A percentile compares a stretch with the other conserved stretches of the same genome.
Conservation (phyloP, 306 rosid species). For the Dryas octopetala region DNA sequence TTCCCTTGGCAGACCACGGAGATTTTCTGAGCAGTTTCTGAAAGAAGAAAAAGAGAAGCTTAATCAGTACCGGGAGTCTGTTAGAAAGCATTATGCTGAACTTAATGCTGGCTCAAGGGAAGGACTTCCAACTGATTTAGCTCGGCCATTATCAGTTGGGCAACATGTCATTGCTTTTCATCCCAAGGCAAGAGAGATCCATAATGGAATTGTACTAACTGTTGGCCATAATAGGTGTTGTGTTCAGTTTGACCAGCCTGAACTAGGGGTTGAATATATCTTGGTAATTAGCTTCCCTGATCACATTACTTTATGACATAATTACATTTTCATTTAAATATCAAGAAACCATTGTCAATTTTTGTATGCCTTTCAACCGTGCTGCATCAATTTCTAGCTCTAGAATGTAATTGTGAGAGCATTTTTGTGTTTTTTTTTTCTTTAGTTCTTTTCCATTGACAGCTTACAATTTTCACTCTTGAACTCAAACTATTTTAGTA, state of each 20-base stretch:
- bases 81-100: slow-evolving; percentile 86
- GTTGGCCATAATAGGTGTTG: slow-evolving; percentile 63
- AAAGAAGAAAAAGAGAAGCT: slow-evolving; percentile 84
- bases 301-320: neutral
- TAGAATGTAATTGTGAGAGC: neutral
- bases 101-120: slow-evolving; percentile 74
- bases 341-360: neutral
- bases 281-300: slow-evolving; percentile 51
- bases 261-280: slow-evolving; percentile 82
- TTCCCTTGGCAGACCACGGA: slow-evolving; percentile 92
- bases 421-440: neutral
- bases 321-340: neutral
- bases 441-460: neutral
- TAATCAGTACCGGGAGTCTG: slow-evolving; percentile 82
- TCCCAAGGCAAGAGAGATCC: slow-evolving; percentile 75
- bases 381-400: neutral
- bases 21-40: slow-evolving; percentile 82
- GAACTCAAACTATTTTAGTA: neutral
- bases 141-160: slow-evolving; percentile 80
- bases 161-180: slow-evolving; percentile 81
- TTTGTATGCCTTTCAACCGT: neutral
- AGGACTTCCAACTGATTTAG: slow-evolving; percentile 90
- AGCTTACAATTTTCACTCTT: neutral
- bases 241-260: slow-evolving; percentile 82
- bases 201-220: slow-evolving; percentile 75